These are phyloP conservation scores for Lichenothelia convexa DNA, from an alignment of 495 filamentous ascomycete genomes.

Conservation along the genomic window DNA sequence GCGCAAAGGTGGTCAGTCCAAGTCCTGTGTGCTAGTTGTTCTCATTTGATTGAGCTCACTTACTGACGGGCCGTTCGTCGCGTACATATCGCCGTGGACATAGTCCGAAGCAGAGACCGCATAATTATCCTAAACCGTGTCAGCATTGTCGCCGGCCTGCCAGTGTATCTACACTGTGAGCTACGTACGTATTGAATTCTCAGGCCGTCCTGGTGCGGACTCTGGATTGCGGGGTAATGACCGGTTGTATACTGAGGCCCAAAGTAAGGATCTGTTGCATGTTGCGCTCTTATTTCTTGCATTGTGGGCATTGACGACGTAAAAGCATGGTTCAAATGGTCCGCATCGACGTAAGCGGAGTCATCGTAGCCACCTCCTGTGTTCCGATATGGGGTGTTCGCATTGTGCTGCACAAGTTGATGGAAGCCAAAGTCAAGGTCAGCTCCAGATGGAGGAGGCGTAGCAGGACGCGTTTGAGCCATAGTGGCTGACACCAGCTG, in stretches of 20 bases:
- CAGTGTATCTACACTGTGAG: constrained; percentile 6
- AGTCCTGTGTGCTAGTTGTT: constrained; percentile 6
- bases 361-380: constrained; percentile 1
- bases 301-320: constrained; percentile 8
- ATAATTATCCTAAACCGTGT: constrained; percentile 12
- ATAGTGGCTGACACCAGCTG: constrained; percentile 11
- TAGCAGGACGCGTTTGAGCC: constrained; percentile 12
- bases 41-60: not conserved
- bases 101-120: too few relatives aligned
- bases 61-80: constrained; percentile 21
- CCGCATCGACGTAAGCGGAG: not conserved
- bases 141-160: constrained; percentile 3
- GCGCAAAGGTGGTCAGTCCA: not conserved
- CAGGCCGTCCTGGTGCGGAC: constrained; percentile 9
- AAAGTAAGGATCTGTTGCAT: constrained; percentile 3
- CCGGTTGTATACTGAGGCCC: constrained; percentile 4
- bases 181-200: constrained; percentile 26
- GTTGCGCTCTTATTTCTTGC: constrained; percentile 6
- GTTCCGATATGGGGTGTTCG: constrained; percentile 6
- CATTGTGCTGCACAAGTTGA: constrained; percentile 12
- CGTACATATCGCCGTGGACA: constrained; percentile 31
- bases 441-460: constrained; percentile 7
- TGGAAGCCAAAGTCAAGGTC: constrained; percentile 12
- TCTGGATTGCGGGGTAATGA: constrained; percentile 18
- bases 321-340: constrained; percentile 4